Evolutionary conservation across 148 eudicot species (phyloP), one percentile per base, ranked within the genome.

Genomic region (Polygonum maritimum): DNA sequence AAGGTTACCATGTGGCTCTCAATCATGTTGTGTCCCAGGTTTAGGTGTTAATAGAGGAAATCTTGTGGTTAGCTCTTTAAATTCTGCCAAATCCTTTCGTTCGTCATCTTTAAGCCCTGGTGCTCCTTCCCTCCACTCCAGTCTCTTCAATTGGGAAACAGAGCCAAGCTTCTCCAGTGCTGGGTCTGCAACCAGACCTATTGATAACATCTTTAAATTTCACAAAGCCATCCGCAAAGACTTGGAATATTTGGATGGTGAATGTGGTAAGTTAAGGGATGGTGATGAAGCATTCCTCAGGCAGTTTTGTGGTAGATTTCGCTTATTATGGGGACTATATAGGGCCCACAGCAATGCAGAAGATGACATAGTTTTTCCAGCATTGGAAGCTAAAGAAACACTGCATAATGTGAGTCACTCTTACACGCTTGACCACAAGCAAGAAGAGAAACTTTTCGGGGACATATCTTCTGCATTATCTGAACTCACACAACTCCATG

Each of bases 281-380:
- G 87, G 89, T 79, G 86, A 89, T 74, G 97, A 87, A 76, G 81
- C 88, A 75, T 88, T 90, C 78, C 89, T 94, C 26, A 86, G 95
- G 83, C 92, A 92, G 83, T 94, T 94, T 74, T 82, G 80, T 85
- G 98, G 98, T 74, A 88, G 98, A 74, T 94, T 94, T 85, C 91
- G 90, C 69, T 83, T 94, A 69, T 75, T 94, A 57, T 92, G 98
- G 98, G 98, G 94, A 16, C 82, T 94, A 48, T 94, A 94, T 77
- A 89, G 91, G 82, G 98, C 97, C 74, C 98, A 94, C 76, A 94
- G 98, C 77, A 94, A 94, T 80, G 98, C 98, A 0, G 98, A 94
- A 79, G 98, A 94, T 82, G 98, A 92, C 58, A 92, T 94, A 62
- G 98, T 94, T 22, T 94, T 94, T 79, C 98, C 98, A 71, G 98